phyloP scores from a whole-genome alignment of 495 filamentous ascomycete species.

The Tuber calosporum region DNA sequence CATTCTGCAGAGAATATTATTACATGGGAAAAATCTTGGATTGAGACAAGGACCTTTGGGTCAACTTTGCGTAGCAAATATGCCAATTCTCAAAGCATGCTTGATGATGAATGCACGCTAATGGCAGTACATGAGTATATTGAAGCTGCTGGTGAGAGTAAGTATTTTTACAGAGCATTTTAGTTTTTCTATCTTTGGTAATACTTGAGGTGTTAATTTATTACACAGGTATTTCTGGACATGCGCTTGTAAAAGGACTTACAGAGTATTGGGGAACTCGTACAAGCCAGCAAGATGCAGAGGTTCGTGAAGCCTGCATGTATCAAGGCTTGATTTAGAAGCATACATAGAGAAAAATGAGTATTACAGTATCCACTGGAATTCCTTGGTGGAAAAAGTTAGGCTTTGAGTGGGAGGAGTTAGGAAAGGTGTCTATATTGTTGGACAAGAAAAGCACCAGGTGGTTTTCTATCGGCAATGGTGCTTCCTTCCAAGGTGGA shows the following conservation, averaged over 20 bases:
- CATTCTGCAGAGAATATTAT: neutral
- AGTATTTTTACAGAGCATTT: neutral
- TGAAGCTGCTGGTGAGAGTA: constrained; percentile 1
- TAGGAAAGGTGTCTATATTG: too few species aligned
- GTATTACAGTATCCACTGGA: neutral
- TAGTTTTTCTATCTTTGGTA: too few species aligned
- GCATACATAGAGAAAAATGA: neutral
- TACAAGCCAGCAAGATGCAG: neutral
- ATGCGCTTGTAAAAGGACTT: neutral
- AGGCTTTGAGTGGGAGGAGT: neutral
- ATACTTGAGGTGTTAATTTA: neutral
- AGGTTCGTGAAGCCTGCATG: neutral
- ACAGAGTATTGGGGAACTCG: neutral
- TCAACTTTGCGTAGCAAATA: neutral
- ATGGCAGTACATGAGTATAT: constrained; percentile 1
- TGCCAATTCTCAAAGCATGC: neutral
- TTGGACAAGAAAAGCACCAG: too few species aligned
- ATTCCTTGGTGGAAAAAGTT: neutral
- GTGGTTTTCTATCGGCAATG: too few species aligned
- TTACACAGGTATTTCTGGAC: neutral
- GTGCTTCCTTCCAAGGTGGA: too few species aligned
- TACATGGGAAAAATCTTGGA: neutral
- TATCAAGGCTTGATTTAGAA: neutral
- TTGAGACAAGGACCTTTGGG: neutral
- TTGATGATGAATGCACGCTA: neutral